Evolutionary conservation across 768 basidiomycete species (phyloP).

Genomic region (Candolleomyces aberdarensis): DNA sequence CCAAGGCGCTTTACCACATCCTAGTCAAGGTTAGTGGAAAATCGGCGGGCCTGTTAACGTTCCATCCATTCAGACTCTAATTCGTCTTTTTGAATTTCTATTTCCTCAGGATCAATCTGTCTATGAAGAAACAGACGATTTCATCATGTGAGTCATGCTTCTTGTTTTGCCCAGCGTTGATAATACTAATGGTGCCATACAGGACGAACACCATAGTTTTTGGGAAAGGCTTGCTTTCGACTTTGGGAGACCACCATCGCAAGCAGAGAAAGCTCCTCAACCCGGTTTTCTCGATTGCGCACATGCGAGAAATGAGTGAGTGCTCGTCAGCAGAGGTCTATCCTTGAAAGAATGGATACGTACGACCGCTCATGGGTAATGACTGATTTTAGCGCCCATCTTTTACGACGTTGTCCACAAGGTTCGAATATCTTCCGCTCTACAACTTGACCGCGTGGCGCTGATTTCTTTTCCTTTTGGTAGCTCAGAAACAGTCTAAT

Average conservation of each 20-base stretch:
- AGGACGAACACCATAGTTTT: neutral
- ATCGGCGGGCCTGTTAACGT: neutral
- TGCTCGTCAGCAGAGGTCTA: neutral
- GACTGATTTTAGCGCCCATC: conserved; percentile 24
- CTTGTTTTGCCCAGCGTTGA: too few species aligned
- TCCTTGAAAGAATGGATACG: neutral
- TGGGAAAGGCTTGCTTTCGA: neutral
- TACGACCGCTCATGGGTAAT: neutral
- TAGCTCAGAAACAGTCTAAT: conserved; percentile 25
- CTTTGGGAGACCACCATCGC: conserved; percentile 23
- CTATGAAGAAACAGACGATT: neutral
- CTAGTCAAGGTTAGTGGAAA: neutral
- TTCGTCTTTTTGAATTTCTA: neutral
- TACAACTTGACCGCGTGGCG: neutral
- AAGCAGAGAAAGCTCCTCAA: conserved; percentile 38
- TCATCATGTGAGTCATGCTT: neutral
- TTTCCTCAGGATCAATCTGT: neutral
- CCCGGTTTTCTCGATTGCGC: conserved; percentile 34
- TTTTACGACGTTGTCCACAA: conserved; percentile 31
- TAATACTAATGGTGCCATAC: too few species aligned
- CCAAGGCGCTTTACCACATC: conserved; percentile 1
- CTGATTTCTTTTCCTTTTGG: neutral
- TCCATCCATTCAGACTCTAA: neutral
- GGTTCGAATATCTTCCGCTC: conserved; percentile 12
- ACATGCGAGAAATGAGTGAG: conserved; percentile 35